Conservation (phyloP, 495 filamentous ascomycete species). For the Lasiosphaeria ovina region DNA sequence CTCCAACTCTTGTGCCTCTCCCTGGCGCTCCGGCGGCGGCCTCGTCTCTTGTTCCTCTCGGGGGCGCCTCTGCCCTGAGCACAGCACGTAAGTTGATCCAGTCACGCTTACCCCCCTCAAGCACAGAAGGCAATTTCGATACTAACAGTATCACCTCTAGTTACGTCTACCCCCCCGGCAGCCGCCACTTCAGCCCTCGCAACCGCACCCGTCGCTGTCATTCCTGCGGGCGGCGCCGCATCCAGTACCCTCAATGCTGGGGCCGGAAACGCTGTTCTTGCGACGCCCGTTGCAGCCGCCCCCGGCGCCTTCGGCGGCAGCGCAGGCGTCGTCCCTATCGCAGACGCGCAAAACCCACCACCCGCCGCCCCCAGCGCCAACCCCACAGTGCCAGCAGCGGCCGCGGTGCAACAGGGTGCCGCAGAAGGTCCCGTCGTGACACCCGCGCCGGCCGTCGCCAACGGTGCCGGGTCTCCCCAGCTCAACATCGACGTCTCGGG, state of each 20-base stretch:
- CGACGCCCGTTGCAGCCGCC: constrained; percentile 8
- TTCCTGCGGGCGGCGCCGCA: not conserved
- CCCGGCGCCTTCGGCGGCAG: constrained; percentile 27
- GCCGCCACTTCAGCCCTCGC: not conserved
- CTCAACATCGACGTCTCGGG: constrained; percentile 31
- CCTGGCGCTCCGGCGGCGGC: not conserved
- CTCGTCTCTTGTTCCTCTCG: not conserved
- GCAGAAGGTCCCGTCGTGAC: constrained; percentile 20
- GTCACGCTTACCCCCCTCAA: not conserved
- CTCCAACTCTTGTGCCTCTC: not conserved
- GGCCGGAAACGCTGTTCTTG: not conserved
- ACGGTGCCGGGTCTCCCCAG: constrained; percentile 18
- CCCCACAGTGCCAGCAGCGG: constrained; percentile 2
- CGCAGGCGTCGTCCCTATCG: constrained; percentile 21
- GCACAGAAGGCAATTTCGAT: not conserved
- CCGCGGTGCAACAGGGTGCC: constrained; percentile 11
- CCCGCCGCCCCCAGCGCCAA: too few relatives aligned
- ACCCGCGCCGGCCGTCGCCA: constrained; percentile 24
- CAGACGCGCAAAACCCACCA: not conserved
- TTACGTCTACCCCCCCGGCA: not conserved
- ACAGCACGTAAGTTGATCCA: too few relatives aligned
- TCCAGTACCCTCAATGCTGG: constrained; percentile 10
- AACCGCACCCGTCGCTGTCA: not conserved
- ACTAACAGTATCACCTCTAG: too few relatives aligned
- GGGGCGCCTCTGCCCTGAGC: not conserved